phyloP scores from a whole-genome alignment of 495 filamentous ascomycete genomes.

The Penicillium simplicissimum region DNA sequence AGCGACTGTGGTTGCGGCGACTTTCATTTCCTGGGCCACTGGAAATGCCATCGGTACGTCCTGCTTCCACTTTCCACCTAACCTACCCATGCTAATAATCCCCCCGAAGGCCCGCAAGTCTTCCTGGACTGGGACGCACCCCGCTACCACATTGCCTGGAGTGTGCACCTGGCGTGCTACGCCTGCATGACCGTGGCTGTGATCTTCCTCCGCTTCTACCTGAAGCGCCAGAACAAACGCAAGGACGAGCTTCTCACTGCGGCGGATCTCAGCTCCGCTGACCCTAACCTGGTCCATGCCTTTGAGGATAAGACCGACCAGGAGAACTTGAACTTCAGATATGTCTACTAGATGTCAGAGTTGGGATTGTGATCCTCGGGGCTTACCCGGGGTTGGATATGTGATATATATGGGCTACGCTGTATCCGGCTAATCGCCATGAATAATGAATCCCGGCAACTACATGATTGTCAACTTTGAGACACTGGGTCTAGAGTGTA shows the following conservation, averaged over 20 bases:
- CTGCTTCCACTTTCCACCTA: neutral
- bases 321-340: conserved; percentile 50
- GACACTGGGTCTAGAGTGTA: neutral
- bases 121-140: conserved; percentile 42
- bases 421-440: neutral
- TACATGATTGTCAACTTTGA: neutral
- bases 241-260: conserved; percentile 40
- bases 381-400: neutral
- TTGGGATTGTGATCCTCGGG: too few relatives aligned
- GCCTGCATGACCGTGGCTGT: conserved; percentile 38
- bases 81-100: conserved; percentile 1
- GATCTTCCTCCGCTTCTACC: conserved; percentile 40
- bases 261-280: conserved; percentile 28
- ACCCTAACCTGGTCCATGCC: conserved; percentile 37
- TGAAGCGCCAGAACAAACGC: conserved; percentile 39
- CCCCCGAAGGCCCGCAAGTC: conserved; percentile 44
- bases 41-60: conserved; percentile 45
- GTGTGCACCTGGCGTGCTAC: conserved; percentile 46
- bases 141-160: conserved; percentile 44
- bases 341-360: conserved; percentile 40
- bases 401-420: neutral
- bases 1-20: conserved; percentile 47
- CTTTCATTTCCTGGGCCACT: conserved; percentile 45
- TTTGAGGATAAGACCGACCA: conserved; percentile 53
- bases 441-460: neutral